Base-by-base conservation (phyloP, 2,329 filamentous ascomycete genomes). In the Aspergillus sp. region DNA sequence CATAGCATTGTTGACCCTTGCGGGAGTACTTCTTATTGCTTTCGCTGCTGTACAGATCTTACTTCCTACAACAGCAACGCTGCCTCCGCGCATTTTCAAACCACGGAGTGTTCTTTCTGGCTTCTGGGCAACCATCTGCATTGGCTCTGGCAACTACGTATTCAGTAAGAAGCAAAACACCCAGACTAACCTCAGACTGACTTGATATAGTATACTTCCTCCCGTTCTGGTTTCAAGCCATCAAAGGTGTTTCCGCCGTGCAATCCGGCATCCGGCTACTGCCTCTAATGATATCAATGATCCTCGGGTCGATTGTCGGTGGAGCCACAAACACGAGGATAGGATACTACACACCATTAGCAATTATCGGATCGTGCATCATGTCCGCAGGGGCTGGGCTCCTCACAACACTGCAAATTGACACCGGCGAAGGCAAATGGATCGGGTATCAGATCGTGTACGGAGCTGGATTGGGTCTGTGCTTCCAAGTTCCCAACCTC, bases 371-470 rank as follows among this genome's bases (percentile, higher is more conserved):
- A 52, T 62, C 58, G 51, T 41, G 62, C 19, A 43, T 67, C 28
- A 60, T 60, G 33, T 53, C 63, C 7, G 56, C 71, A 32, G 70
- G 67, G 2, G 60, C 63, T 5, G 70, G 70, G 4, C 54, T 73
- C 2, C 43, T 73, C 31, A 66, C 64, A 3, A 72, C 67, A 0
- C 60, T 66, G 6, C 47, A 60, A 40, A 49, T 61, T 12, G 43
- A 60, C 40, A 64, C 62, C 4, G 44, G 52, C 2, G 49, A 56
- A 7, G 45, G 12, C 8, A 42, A 47, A 31, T 62, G 60, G 57
- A 59, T 62, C 37, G 56, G 58, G 27, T 65, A 61, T 37, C 57
- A 63, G 33, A 44, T 57, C 6, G 27, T 65, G 11, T 58, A 46
- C 40, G 61, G 61, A 12, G 31, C 59, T 27, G 61, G 60, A 2